A percentile compares a stretch with the other conserved stretches of the same genome.
These are phyloP conservation scores for Alopecurus myosuroides DNA, from an alignment of 176 grass and related monocot species.

Conservation along the genomic window DNA sequence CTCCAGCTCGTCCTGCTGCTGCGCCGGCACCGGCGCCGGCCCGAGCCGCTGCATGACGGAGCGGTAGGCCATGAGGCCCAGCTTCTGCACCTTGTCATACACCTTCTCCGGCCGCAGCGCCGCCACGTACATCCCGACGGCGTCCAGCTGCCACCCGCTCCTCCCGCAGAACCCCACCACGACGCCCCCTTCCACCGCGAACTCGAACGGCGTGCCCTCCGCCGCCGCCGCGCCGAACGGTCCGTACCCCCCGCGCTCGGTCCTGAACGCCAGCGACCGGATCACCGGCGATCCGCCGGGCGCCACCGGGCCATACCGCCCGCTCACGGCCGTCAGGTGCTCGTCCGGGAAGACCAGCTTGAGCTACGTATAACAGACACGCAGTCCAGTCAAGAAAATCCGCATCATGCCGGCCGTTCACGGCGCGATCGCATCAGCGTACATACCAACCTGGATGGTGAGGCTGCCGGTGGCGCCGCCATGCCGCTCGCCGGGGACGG, in stretches of 20 bases:
- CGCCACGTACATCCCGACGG: conserved; percentile 38
- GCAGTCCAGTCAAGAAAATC: not conserved
- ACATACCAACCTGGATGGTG: conserved; percentile 26
- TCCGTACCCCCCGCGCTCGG: conserved; percentile 15
- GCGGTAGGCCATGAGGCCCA: conserved; percentile 28
- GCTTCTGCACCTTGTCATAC: conserved; percentile 15
- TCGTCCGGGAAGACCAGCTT: conserved; percentile 34
- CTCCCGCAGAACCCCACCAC: conserved; percentile 33
- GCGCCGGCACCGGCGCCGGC: not conserved
- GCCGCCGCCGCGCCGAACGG: conserved; percentile 16
- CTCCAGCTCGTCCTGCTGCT: not conserved
- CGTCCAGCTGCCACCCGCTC: conserved; percentile 41
- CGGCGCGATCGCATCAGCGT: not conserved
- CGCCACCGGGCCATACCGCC: conserved; percentile 15
- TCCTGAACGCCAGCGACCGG: conserved; percentile 40
- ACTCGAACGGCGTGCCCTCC: conserved; percentile 40
- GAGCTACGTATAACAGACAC: not conserved
- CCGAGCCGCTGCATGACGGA: not conserved
- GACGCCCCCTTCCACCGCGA: conserved; percentile 30
- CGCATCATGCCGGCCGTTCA: not conserved
- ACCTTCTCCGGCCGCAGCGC: conserved; percentile 18
- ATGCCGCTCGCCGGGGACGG: conserved; percentile 33
- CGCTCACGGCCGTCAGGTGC: conserved; percentile 38
- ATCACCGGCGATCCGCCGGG: conserved; percentile 29
- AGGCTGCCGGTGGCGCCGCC: conserved; percentile 22